Evolutionary conservation across 495 filamentous ascomycete species (phyloP), one percentile per base, ranked within the genome.

Genomic region (Podospora pseudocomata): DNA sequence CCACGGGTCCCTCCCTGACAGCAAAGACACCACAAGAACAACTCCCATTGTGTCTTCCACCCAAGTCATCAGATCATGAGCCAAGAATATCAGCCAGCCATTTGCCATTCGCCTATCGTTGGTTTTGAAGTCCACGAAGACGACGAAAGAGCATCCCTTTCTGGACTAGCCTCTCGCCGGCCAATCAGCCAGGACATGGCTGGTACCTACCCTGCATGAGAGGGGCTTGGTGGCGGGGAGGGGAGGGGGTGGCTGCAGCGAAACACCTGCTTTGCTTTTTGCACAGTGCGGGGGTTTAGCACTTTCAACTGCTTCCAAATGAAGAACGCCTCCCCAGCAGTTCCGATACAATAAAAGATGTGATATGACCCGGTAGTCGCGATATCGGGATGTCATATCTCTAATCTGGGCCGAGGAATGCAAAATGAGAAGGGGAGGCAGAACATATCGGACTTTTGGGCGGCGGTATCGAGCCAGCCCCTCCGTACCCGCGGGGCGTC

Each of bases 351-450:
- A 74, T 65, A 71, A 68, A 65, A 72, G 61, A 71, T 61, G 66
- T 78, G 68, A 77, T 75, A 76, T 75, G 73, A 70, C 56, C 73
- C 74, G 73, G 75, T 67, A 76, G 76, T 79, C 68, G 72, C 72
- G 70, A 67, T 20, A 69, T 72, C 34, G 20, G 26, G 18, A 62
- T 62, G 27, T 62, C 27, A 62, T 15, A 62, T 32, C 23, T 23
- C 27, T 32, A 7, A 18, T 3, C 19, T 27, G 26, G 19, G 19
- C 56, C 13, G 56, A 23, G 19, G 19, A 39, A 34, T 62, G 60
- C 9, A 62, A 9, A 20, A 13, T 0, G 32, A 34, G 6, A 62
- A 28, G 30, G 23, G 60, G 23, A 34, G 39, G 39, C 39, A 58
- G 56, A 58, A 58, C 23, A n/a, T 57, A 18, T 23, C 55, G 20